These are phyloP conservation scores for Vitis hybrid DNA, from an alignment of 177 flowering plant species.

Conservation along the genomic window DNA sequence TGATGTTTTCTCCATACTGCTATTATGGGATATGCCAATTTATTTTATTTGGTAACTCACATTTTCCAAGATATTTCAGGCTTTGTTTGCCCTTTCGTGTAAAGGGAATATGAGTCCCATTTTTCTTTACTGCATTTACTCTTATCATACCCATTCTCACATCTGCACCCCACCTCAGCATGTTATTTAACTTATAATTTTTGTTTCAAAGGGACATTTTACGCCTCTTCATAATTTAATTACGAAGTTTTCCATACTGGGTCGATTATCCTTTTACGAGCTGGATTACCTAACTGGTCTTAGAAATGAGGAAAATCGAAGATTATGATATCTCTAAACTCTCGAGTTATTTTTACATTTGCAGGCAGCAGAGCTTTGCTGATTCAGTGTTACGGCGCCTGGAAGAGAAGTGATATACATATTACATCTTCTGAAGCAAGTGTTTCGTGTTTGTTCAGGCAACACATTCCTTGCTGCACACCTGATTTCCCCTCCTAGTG, in stretches of 20 bases:
- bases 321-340: not conserved
- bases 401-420: conserved; percentile 42
- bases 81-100: no score
- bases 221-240: not conserved
- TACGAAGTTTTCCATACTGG: not conserved
- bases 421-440: not conserved
- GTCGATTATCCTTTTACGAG: not conserved
- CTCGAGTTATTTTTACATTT: conserved; percentile 10
- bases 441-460: not conserved
- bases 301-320: not conserved
- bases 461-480: not conserved
- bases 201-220: no score
- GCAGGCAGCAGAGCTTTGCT: conserved; percentile 73
- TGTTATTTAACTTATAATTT: no score
- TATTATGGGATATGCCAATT: no score
- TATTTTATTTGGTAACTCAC: no score
- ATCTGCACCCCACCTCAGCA: no score
- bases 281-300: not conserved
- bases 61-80: no score
- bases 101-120: no score
- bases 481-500: no score
- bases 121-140: no score
- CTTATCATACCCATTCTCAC: no score
- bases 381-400: conserved; percentile 59
- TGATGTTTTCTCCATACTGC: no score